A percentile compares a stretch with the other conserved stretches of the same genome.
Evolutionary conservation across 2,329 filamentous ascomycete species (phyloP).

Genomic region (Dactylellina cionopaga): DNA sequence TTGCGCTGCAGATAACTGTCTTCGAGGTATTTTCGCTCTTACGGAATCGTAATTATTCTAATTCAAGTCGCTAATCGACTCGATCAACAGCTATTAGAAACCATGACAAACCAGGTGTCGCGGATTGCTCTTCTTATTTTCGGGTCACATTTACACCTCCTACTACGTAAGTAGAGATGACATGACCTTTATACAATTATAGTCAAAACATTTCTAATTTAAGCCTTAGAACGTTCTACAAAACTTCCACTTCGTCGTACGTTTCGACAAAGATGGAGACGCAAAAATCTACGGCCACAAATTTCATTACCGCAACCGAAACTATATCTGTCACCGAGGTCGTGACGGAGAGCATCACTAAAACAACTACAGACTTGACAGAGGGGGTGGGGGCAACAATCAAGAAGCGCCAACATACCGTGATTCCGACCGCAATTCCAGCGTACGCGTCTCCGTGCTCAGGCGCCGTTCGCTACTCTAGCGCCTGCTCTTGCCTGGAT

Average conservation of each 20-base stretch:
- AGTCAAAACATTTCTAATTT: not conserved
- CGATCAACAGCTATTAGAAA: not conserved
- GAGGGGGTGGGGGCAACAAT: not conserved
- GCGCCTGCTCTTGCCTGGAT: slow-evolving; percentile 58
- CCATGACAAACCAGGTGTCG: not conserved
- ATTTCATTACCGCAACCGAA: too few species aligned
- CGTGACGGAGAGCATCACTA: too few species aligned
- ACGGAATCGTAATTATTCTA: not conserved
- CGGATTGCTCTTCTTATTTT: slow-evolving; percentile 1
- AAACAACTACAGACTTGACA: not conserved
- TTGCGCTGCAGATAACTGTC: not conserved
- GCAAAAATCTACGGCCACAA: too few species aligned
- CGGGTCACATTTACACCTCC: not conserved
- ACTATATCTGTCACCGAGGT: too few species aligned
- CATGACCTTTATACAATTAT: not conserved
- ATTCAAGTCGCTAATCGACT: not conserved
- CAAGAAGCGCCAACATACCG: not conserved
- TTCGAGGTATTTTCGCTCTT: not conserved
- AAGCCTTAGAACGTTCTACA: not conserved
- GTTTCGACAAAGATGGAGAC: too few species aligned
- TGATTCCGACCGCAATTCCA: slow-evolving; percentile 18
- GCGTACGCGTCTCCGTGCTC: slow-evolving; percentile 57
- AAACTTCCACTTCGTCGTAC: too few species aligned
- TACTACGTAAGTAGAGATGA: not conserved
- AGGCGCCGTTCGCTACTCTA: slow-evolving; percentile 54